These are phyloP conservation scores for Aspergillus carbonarius DNA, from an alignment of 2,329 filamentous ascomycete genomes.

Conservation along the genomic window DNA sequence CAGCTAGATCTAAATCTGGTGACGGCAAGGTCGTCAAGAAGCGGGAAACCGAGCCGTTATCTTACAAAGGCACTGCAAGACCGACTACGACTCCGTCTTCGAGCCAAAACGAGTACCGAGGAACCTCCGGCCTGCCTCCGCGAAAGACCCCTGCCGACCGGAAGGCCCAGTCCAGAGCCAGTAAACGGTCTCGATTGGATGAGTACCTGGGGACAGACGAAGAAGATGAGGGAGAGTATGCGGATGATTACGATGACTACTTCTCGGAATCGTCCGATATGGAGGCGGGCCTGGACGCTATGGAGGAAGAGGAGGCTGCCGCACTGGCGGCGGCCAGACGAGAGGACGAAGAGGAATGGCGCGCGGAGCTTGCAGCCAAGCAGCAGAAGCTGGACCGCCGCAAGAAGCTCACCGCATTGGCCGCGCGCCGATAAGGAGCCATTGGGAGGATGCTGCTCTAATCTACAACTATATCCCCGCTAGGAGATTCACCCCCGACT, in stretches of 20 bases:
- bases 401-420: constrained; percentile 42
- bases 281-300: constrained; percentile 50
- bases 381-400: constrained; percentile 48
- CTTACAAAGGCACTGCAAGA: constrained; percentile 43
- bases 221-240: constrained; percentile 47
- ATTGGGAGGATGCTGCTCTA: neutral
- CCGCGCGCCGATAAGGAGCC: constrained; percentile 34
- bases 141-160: constrained; percentile 28
- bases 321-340: constrained; percentile 42
- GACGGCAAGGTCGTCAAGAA: constrained; percentile 27
- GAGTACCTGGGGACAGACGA: constrained; percentile 50
- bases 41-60: constrained; percentile 31
- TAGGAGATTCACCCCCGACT: neutral
- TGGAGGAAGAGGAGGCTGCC: constrained; percentile 46
- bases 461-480: neutral
- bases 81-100: constrained; percentile 26
- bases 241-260: constrained; percentile 42
- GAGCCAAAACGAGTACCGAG: constrained; percentile 37
- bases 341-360: constrained; percentile 50
- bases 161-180: constrained; percentile 23
- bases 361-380: constrained; percentile 45
- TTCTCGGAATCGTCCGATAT: constrained; percentile 52
- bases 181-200: constrained; percentile 34
- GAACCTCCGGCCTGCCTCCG: constrained; percentile 41
- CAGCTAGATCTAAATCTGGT: constrained; percentile 22